Evolutionary conservation across 1,284 basidiomycete species (phyloP).

Genomic region (Testicularia cyperi): DNA sequence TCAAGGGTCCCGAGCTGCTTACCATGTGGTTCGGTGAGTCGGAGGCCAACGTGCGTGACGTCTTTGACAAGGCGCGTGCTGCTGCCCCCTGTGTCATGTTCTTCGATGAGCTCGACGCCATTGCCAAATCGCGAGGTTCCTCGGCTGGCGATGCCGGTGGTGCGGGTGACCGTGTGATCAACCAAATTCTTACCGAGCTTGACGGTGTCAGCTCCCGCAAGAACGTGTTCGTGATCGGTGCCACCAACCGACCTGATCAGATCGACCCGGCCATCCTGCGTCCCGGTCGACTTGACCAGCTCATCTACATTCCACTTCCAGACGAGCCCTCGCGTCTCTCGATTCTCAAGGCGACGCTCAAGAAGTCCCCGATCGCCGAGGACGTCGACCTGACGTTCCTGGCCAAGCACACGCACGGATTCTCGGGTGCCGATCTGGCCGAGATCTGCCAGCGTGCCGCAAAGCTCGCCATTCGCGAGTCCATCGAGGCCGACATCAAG

Average conservation of each 20-base stretch:
- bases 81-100: conserved; percentile 99
- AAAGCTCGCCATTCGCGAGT: conserved; percentile 92
- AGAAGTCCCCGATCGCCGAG: conserved; percentile 86
- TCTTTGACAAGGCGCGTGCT: conserved; percentile 98
- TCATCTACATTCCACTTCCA: conserved; percentile 67
- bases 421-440: conserved; percentile 98
- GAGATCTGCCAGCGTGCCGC: conserved; percentile 98
- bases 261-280: conserved; percentile 95
- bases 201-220: conserved; percentile 99
- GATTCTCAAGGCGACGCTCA: conserved; percentile 85
- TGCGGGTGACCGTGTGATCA: conserved; percentile 93
- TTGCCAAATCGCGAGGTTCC: conserved; percentile 91
- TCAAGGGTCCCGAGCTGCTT: conserved; percentile 87
- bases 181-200: conserved; percentile 97
- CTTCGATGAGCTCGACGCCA: conserved; percentile 99
- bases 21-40: conserved; percentile 99
- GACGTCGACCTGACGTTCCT: conserved; percentile 85
- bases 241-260: conserved; percentile 98
- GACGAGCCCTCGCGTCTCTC: conserved; percentile 88
- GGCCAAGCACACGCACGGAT: conserved; percentile 91
- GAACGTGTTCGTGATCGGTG: conserved; percentile 98
- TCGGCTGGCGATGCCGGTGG: conserved; percentile 84
- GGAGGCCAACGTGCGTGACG: conserved; percentile 97
- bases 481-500: conserved; percentile 89
- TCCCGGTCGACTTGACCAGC: conserved; percentile 89